phyloP scores from a whole-genome alignment of 768 basidiomycete genomes.

The Tricholoma matsutake region DNA sequence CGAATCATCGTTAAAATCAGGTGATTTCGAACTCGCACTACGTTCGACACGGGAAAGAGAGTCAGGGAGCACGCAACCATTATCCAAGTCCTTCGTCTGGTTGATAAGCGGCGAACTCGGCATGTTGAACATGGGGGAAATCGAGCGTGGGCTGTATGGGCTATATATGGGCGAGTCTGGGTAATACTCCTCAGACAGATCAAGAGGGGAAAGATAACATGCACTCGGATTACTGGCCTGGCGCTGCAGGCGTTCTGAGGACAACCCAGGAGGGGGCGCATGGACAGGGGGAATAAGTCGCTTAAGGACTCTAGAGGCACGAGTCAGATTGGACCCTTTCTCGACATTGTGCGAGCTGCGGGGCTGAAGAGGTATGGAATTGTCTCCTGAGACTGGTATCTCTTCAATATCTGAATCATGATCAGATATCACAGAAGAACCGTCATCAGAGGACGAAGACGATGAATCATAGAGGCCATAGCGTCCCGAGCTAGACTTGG shows the following conservation, averaged over 20 bases:
- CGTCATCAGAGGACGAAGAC: constrained; percentile 43
- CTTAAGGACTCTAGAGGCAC: constrained; percentile 30
- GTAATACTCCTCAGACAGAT: neutral
- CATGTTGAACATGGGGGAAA: constrained; percentile 2
- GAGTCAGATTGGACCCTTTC: constrained; percentile 14
- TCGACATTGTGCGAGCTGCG: constrained; percentile 10
- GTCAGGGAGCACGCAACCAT: neutral
- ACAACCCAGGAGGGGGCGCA: neutral
- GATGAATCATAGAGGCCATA: constrained; percentile 55
- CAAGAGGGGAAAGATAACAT: neutral
- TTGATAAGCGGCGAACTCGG: neutral
- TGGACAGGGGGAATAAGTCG: constrained; percentile 29
- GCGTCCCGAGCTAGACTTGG: constrained; percentile 47
- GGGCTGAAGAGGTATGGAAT: constrained; percentile 21
- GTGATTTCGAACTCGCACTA: neutral
- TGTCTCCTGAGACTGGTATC: constrained; percentile 29
- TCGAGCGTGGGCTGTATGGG: constrained; percentile 7
- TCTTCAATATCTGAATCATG: constrained; percentile 58
- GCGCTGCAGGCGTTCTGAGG: neutral
- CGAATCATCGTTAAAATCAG: neutral
- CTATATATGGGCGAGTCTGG: constrained; percentile 11
- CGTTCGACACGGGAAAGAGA: neutral
- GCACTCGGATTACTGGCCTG: neutral
- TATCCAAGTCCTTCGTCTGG: neutral
- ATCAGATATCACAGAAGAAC: constrained; percentile 25